Base-by-base conservation (phyloP, 768 basidiomycete genomes). In the Mycena venus region DNA sequence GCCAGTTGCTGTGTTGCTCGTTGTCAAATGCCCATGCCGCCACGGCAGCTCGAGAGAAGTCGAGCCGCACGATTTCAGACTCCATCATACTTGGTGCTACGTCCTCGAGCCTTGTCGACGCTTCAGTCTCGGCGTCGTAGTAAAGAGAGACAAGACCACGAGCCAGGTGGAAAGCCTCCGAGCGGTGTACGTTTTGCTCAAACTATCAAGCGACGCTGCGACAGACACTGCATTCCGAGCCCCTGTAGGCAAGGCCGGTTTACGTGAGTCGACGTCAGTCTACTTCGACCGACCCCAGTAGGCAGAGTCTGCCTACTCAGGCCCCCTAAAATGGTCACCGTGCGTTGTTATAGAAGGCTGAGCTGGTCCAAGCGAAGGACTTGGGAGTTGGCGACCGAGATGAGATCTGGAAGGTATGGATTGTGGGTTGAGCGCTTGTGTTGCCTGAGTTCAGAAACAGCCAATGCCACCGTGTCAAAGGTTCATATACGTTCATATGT, bases 11-110 rank as follows among this genome's bases (percentile, higher is more conserved):
- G 68, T 70, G 60, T 63, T 60, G 68, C 68, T 62, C 36, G 68
- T 70, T n/a, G 60, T 61, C 49, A 53, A 53, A 61, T 36, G 68
- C 59, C 68, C 68, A 70, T 70, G 49, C 60, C 59, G 60, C 49
- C 49, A 70, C 68, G 60, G 68, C 68, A 62, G 59, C 59, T 61
- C 68, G 68, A 70, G 68, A 70, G 49, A 70, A 62, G 59, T 70
- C 68, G 68, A 70, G 68, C 36, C 68, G 68, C 59, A 70, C 47
- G 51, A 70, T 70, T 36, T 70, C 68, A 62, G 59, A 49, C 58
- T 69, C 68, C 68, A 69, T 69, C 44, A 58, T 36, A 68, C 58
- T 69, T 34, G 56, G 58, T 69, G 34, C 68, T 69, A 61, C 31
- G 58, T 69, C 32, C 25, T 69, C 68, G 68, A 61, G 55, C 55